A percentile compares a stretch with the other conserved stretches of the same genome.
Conservation (phyloP, 345 rosid species). For the Viola odorata region DNA sequence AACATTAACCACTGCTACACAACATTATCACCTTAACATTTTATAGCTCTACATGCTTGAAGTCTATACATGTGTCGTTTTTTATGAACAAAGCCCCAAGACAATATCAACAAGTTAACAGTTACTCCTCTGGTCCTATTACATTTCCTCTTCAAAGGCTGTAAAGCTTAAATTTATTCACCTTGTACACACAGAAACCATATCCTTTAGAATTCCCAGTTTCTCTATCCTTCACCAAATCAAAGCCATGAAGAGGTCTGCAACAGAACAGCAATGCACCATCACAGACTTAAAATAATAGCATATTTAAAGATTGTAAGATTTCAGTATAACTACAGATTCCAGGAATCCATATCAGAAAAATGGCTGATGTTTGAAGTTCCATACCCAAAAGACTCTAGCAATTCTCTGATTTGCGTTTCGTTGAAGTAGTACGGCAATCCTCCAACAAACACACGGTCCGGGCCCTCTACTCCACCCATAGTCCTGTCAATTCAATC, state of each 20-base stretch:
- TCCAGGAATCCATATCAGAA: not conserved
- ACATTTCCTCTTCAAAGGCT: not conserved
- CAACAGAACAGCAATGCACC: conserved; percentile 1
- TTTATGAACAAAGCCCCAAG: too few relatives aligned
- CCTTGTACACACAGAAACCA: conserved; percentile 76
- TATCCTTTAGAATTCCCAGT: conserved; percentile 91
- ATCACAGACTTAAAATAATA: conserved; percentile 3
- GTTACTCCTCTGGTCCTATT: too few relatives aligned
- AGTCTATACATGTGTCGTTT: too few relatives aligned
- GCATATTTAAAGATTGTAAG: not conserved
- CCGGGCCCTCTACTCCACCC: conserved; percentile 31
- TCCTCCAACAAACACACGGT: conserved; percentile 37
- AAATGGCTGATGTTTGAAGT: not conserved
- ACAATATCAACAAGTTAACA: too few relatives aligned
- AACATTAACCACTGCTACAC: too few relatives aligned
- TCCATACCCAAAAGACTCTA: conserved; percentile 31
- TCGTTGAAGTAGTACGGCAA: conserved; percentile 34
- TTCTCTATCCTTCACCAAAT: conserved; percentile 83
- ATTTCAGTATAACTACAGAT: too few relatives aligned
- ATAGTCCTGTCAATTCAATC: conserved; percentile 16
- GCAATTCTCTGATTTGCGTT: conserved; percentile 29
- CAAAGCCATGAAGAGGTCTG: conserved; percentile 65
- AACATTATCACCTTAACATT: too few relatives aligned
- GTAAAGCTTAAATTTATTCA: conserved; percentile 5
- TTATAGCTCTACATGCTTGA: too few relatives aligned